Base-by-base conservation (phyloP, 345 rosid genomes). In the Garcia nutans region DNA sequence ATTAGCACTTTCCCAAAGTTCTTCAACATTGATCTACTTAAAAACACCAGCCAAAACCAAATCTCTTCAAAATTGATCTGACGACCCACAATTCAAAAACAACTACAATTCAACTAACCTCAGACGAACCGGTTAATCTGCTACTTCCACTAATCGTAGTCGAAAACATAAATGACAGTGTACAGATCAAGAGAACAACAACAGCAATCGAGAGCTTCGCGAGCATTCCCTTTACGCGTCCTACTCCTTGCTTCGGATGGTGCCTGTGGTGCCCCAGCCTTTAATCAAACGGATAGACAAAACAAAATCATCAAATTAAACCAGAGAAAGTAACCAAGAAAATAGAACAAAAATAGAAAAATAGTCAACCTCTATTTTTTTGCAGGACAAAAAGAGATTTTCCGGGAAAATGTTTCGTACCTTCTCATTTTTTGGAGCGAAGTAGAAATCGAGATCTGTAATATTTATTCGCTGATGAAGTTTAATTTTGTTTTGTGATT, bases 1-100 rank as follows among this genome's bases (percentile, higher is more conserved):
- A 11, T 86, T 84, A 77, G 95, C 98, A 87, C 87, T 90, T 83
- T 89, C 87, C 99, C 98, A 96, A 24, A 96, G 97, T 73, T 92
- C 83, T 65, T 92, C 92, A 10, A 87, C 97, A 76, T 83, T 87
- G 42, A 92, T 84, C 97, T 92, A 86, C 81, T 71, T 54, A 82
- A 77, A 56, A 77, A 56, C 19, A 71, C 8, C 58, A 54, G 19
- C 3, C 58, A 54, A 54, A 54, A 54, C n/a, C 58, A 54, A 54
- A 54, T 17, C 22, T 19, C n/a, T 54, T 54, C 58, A 54, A 19
- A 54, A 54, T 15, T 54, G 22, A 54, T 54, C 58, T 54, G 58
- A 54, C 58, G 16, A 13, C 11, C 42, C 10, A 65, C 7, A 20
- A 47, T 2, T 0, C 50, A 65, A 65, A 65, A 37, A 37, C 41